Percentiles rank a stretch among this genome's conserved stretches.
Evolutionary conservation across 2,329 filamentous ascomycete species (phyloP).

Genomic region (Alternaria triticimaculans): DNA sequence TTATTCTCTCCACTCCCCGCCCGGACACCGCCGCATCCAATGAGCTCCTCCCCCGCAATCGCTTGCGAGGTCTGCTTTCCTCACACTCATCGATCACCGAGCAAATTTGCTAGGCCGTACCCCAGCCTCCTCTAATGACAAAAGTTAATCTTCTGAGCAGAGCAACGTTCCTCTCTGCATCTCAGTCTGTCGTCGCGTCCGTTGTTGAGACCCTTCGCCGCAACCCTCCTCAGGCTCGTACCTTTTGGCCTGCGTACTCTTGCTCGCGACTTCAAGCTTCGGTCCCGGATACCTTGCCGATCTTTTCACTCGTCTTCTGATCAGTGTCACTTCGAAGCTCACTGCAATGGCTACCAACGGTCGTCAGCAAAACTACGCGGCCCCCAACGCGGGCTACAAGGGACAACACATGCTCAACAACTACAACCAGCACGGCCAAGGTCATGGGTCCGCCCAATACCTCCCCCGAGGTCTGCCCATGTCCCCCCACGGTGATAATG

Average conservation of each 20-base stretch:
- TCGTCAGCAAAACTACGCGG: conserved; percentile 40
- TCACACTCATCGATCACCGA: conserved; percentile 32
- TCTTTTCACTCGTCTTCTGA: conserved; percentile 1
- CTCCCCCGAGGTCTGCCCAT: conserved; percentile 46
- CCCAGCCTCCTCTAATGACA: not conserved
- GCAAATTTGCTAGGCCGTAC: not conserved
- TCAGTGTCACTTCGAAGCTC: conserved; percentile 3
- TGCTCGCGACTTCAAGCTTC: conserved; percentile 7
- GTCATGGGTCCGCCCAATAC: conserved; percentile 41
- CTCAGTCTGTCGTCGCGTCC: conserved; percentile 29
- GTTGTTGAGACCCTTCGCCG: conserved; percentile 24
- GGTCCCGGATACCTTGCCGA: not conserved
- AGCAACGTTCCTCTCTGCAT: conserved; percentile 44
- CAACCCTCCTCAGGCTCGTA: conserved; percentile 11
- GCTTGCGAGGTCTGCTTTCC: conserved; percentile 5
- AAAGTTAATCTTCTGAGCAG: conserved; percentile 23
- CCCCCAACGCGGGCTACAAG: conserved; percentile 38
- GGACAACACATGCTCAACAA: conserved; percentile 40
- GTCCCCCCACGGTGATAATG: conserved; percentile 39
- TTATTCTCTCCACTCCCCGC: conserved; percentile 14
- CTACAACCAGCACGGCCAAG: conserved; percentile 38
- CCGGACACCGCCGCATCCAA: not conserved
- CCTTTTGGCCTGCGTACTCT: conserved; percentile 9
- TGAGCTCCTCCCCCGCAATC: conserved; percentile 1
- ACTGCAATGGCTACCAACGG: conserved; percentile 38